Evolutionary conservation across 306 rosid species (phyloP), one percentile per base, ranked within the genome.

Genomic region (Abrus precatorius): DNA sequence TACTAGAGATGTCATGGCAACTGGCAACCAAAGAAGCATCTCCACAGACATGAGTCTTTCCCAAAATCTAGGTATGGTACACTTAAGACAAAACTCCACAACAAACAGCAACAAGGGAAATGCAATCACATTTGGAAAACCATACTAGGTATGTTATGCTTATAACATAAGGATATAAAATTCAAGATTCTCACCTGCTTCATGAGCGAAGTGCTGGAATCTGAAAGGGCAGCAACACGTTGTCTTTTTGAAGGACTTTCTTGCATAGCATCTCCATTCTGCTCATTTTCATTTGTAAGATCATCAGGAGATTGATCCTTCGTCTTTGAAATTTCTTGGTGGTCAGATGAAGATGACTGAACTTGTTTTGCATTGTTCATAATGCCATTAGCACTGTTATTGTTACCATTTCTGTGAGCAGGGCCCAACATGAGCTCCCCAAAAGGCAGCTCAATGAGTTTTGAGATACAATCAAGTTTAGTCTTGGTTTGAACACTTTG

Each of bases 391-490:
- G 68, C 81, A 64, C 79, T 71, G 30, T 14, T 79, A 84, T 41
- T 74, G 34, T 83, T 80, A 65, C 74, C 87, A 48, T 80, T 84
- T 75, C 77, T 84, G 52, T 59, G 84, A 72, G 84, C 83, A 82
- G 92, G 84, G 69, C 92, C 81, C 81, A 91, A 80, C 86, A 87
- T 55, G 79, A 84, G 87, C 82, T 90, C 93, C 80, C 99, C 99
- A 80, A 93, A 88, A 29, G 99, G 99, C 52, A 95, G 79, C 87
- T 95, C 97, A 69, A 93, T 89, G 52, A 95, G 92, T 83, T 90
- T 93, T 32, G 89, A 82, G 62, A 95, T 90, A 69, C 99, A 95
- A 47, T 93, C 99, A 67, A 85, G 86, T 70, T 93, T 93, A 55
- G 86, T 88, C 86, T 89, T 95, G 78, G 96, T 91, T 67, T 89